Evolutionary conservation across 257 asterid genomes (phyloP).

Genomic region (Solanum virginianum): DNA sequence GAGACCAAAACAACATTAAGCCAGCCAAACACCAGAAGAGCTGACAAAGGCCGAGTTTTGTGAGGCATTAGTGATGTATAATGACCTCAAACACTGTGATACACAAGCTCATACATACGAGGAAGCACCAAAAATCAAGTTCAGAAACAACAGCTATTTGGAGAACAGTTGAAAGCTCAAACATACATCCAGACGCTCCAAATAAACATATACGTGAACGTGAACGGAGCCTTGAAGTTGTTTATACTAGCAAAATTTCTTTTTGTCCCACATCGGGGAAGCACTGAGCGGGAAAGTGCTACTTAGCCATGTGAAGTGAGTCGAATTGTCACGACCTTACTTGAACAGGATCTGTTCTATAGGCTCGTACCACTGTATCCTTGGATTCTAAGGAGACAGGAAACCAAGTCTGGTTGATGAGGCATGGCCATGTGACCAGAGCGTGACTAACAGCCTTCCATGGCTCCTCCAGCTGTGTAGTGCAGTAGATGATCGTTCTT

Average conservation of each 20-base stretch:
- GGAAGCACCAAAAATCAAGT: no score
- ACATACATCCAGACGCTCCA: no score
- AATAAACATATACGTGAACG: no score
- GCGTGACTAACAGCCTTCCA: not conserved
- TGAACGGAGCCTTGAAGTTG: no score
- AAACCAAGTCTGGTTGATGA: slow-evolving; percentile 9
- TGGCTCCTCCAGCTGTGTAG: not conserved
- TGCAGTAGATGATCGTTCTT: not conserved
- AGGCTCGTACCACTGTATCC: not conserved
- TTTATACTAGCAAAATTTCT: no score
- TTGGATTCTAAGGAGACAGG: slow-evolving; percentile 6
- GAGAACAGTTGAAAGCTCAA: no score
- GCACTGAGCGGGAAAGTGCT: not conserved
- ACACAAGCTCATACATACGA: no score
- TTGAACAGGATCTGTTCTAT: not conserved
- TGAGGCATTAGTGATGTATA: no score
- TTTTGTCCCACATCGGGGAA: not conserved
- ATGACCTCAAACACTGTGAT: no score
- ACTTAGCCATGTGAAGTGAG: not conserved
- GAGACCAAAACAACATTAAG: no score
- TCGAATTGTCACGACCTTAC: not conserved
- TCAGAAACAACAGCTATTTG: no score
- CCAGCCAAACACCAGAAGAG: slow-evolving; percentile 31
- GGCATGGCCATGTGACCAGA: not conserved
- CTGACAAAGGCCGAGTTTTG: no score